Evolutionary conservation across 2,329 filamentous ascomycete species (phyloP).

Genomic region (Verticillium dahliae): DNA sequence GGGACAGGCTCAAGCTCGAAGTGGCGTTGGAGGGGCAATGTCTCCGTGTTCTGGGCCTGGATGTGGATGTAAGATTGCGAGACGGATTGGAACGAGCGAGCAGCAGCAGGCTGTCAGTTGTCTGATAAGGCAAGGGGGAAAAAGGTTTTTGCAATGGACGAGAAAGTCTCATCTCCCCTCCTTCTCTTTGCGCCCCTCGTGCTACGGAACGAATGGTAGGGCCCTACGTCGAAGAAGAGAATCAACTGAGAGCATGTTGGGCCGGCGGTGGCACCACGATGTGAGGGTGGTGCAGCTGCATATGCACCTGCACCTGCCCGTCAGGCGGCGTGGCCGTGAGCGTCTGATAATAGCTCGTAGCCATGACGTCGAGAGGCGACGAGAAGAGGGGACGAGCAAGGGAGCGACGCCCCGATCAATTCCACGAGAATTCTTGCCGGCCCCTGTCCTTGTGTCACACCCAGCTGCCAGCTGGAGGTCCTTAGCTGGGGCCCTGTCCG

Average conservation of each 20-base stretch:
- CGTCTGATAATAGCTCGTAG: background rate
- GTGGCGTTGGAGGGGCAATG: background rate
- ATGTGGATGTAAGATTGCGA: background rate
- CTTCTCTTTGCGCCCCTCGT: too few relatives aligned
- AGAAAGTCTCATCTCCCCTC: too few relatives aligned
- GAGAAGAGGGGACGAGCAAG: conserved; percentile 6
- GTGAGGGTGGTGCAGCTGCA: background rate
- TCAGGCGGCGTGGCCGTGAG: background rate
- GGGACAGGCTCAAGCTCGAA: background rate
- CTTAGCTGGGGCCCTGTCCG: too few relatives aligned
- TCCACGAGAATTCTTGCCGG: conserved; percentile 11
- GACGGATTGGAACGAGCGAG: background rate
- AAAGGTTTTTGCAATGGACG: too few relatives aligned
- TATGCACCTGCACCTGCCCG: background rate
- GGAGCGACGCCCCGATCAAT: conserved; percentile 8
- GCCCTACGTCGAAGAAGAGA: too few relatives aligned
- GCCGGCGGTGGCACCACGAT: background rate
- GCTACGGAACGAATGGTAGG: too few relatives aligned
- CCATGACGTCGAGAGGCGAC: conserved; percentile 1
- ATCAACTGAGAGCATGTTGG: too few relatives aligned
- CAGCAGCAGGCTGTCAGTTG: background rate
- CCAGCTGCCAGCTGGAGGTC: too few relatives aligned
- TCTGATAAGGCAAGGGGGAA: background rate
- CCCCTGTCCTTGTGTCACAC: background rate
- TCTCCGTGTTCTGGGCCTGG: background rate